Evolutionary conservation across 1,284 basidiomycete genomes (phyloP), one percentile per base, ranked within the genome.

Genomic region (Cryptococcus sp.): DNA sequence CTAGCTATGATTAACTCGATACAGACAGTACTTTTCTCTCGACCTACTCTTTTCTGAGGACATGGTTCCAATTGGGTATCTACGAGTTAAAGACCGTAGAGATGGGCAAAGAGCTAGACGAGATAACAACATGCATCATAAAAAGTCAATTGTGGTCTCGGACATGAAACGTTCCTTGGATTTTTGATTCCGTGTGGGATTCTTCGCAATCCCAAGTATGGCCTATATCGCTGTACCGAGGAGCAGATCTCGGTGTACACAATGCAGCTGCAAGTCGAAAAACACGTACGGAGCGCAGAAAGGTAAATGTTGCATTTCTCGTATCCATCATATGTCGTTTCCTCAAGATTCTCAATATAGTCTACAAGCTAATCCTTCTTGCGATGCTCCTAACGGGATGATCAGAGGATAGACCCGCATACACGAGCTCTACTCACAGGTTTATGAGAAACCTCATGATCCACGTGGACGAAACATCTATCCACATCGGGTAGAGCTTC

Each of bases 401-500:
- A 34, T 54, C 47, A 58, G 55, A 15, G 32, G 33, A 41, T 41
- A 10, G 10, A n/a, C 38, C 23, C 23, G 23, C 23, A 23, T 10
- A 41, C n/a, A 41, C 38, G 4, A 11, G 13, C 11, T 6, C n/a
- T 7, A 69, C 74, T 66, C 50, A 74, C 74, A 10, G 76, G 76
- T 55, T 73, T 72, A 52, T 96, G 92, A 10, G 85, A 86, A 4
- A 88, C 87, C 78, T 96, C 92, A 67, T 96, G 88, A 76, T 96
- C 92, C 52, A 95, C 89, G 69, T 96, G 92, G 14, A 96, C 92
- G 72, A 93, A 93, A 41, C 89, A 90, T 48, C 92, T 80, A 63
- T 91, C 92, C 52, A 98, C 92, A 63, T 89, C 87, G 0, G 93
- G 92, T 43, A 98, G 79, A 23, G 85, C 83, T 73, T 98, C 95